phyloP scores from a whole-genome alignment of 805 yeast genomes.

The Candida khao-thaluensis region DNA sequence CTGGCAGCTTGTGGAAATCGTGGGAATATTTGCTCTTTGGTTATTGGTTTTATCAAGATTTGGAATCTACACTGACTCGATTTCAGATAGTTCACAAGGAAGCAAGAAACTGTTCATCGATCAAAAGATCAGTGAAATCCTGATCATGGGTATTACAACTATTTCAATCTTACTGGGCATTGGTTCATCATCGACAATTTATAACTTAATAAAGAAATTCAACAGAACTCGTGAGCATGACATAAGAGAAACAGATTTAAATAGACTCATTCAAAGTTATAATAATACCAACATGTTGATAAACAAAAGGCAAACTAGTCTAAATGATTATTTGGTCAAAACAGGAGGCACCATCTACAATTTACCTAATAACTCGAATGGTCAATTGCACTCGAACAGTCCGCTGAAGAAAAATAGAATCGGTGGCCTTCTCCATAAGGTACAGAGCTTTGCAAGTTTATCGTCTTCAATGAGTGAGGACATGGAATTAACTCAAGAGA shows the following conservation, averaged over 20 bases:
- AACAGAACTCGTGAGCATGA: conserved; percentile 3
- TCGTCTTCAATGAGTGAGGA: conserved; percentile 15
- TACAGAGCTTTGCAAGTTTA: conserved; percentile 42
- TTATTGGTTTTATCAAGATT: conserved; percentile 30
- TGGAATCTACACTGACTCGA: conserved; percentile 22
- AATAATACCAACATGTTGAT: conserved; percentile 41
- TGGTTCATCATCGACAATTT: conserved; percentile 50
- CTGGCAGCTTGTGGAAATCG: not conserved
- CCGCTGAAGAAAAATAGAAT: conserved; percentile 17
- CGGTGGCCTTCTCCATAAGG: conserved; percentile 36
- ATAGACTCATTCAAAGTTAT: conserved; percentile 35
- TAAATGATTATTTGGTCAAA: conserved; percentile 19
- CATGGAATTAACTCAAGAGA: conserved; percentile 39
- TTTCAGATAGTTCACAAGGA: conserved; percentile 13
- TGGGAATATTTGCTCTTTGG: conserved; percentile 27
- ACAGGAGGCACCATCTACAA: conserved; percentile 30
- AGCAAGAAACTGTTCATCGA: conserved; percentile 22
- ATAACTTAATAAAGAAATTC: conserved; percentile 13
- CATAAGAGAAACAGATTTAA: conserved; percentile 32
- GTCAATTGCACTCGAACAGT: not conserved
- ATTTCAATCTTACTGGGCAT: conserved; percentile 52
- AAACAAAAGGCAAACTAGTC: conserved; percentile 31
- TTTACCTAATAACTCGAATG: conserved; percentile 11
- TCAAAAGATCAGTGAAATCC: conserved; percentile 44
- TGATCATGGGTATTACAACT: conserved; percentile 50